phyloP scores from a whole-genome alignment of 1,284 basidiomycete species.

The Sanghuangporus baumii region DNA sequence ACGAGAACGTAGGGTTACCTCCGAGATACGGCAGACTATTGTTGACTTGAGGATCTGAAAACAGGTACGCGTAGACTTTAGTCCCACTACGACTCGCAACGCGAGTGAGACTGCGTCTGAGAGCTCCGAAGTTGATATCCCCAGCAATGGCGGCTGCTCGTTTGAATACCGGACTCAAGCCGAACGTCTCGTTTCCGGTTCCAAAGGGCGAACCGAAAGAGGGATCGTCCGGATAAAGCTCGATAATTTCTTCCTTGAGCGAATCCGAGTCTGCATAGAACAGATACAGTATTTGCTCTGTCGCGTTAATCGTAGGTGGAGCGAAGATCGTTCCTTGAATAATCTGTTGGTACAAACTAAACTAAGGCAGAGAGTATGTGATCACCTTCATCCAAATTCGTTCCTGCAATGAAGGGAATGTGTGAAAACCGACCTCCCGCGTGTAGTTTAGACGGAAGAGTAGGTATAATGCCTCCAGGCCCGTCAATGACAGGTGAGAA shows the following conservation, averaged over 20 bases:
- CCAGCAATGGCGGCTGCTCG: slow-evolving; percentile 37
- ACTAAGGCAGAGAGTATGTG: neutral
- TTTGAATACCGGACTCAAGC: slow-evolving; percentile 38
- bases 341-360: neutral
- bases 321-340: slow-evolving; percentile 36
- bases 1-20: slow-evolving; percentile 20
- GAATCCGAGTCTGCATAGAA: slow-evolving; percentile 21
- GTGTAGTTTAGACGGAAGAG: slow-evolving; percentile 35
- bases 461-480: slow-evolving; percentile 36
- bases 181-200: slow-evolving; percentile 47
- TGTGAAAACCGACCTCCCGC: slow-evolving; percentile 31
- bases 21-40: slow-evolving; percentile 25
- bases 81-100: slow-evolving; percentile 34
- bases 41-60: slow-evolving; percentile 35
- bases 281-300: slow-evolving; percentile 23
- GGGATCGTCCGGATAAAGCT: slow-evolving; percentile 45
- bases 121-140: slow-evolving; percentile 38
- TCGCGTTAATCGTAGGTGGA: slow-evolving; percentile 26
- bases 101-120: slow-evolving; percentile 36
- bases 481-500: slow-evolving; percentile 42
- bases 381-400: slow-evolving; percentile 41
- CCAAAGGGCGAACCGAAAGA: slow-evolving; percentile 44
- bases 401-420: slow-evolving; percentile 45
- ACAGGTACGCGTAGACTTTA: slow-evolving; percentile 42
- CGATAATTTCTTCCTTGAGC: slow-evolving; percentile 29